Evolutionary conservation across 1,139 yeast species (phyloP).

Genomic region (Scheffersomyces quercinus): DNA sequence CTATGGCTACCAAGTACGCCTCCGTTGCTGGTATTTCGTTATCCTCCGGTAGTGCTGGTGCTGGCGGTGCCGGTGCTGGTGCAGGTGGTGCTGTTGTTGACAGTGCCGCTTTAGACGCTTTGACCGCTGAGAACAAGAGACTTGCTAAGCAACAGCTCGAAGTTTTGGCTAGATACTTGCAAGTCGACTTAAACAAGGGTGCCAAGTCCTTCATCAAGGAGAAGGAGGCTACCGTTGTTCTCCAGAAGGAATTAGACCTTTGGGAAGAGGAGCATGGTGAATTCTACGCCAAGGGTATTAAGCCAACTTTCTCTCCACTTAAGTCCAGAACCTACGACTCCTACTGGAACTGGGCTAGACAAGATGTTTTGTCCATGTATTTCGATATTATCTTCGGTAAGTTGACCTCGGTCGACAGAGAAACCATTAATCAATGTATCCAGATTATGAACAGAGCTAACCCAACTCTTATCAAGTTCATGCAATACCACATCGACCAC

Average conservation of each 20-base stretch:
- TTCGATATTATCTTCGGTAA: constrained; percentile 95
- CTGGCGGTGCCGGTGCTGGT: constrained; percentile 52
- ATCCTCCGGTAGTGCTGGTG: constrained; percentile 60
- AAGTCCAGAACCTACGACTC: constrained; percentile 97
- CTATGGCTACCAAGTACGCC: constrained; percentile 83
- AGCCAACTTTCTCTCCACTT: constrained; percentile 85
- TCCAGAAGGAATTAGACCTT: constrained; percentile 88
- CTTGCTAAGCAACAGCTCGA: constrained; percentile 95
- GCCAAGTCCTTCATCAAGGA: constrained; percentile 84
- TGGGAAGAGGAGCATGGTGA: constrained; percentile 97
- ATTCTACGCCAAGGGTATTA: constrained; percentile 86
- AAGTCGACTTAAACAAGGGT: constrained; percentile 87
- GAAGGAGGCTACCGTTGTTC: constrained; percentile 78
- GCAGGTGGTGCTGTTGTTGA: constrained; percentile 90
- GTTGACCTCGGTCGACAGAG: constrained; percentile 86
- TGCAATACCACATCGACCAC: constrained; percentile 96
- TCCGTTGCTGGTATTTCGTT: constrained; percentile 76
- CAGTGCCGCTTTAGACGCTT: constrained; percentile 93
- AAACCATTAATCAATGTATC: constrained; percentile 93
- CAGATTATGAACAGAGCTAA: constrained; percentile 97
- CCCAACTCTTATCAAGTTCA: constrained; percentile 89
- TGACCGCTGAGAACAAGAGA: constrained; percentile 84
- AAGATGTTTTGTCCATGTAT: constrained; percentile 91
- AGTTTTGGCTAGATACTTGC: constrained; percentile 91
- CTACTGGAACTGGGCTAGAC: constrained; percentile 99